A percentile compares a stretch with the other conserved stretches of the same genome.
Conservation (phyloP, 768 basidiomycete species). For the Chlorophyllum brunneum region DNA sequence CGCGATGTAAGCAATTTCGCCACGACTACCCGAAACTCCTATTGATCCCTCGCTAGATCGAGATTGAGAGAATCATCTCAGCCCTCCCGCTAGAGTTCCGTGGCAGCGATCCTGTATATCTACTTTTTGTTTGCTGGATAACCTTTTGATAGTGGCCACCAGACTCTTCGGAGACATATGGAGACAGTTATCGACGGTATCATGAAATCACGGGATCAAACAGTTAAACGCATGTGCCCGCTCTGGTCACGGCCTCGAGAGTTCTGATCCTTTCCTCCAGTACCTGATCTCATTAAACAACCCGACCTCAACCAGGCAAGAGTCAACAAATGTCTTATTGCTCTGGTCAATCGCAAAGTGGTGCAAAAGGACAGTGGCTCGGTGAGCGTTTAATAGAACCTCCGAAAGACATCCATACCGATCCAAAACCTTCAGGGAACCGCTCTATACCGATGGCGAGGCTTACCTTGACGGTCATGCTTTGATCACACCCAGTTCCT, state of each 20-base stretch:
- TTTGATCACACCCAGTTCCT: neutral
- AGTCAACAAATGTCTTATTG: slow-evolving; percentile 92
- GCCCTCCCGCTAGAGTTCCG: slow-evolving; percentile 87
- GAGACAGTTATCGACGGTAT: slow-evolving; percentile 77
- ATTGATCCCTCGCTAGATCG: slow-evolving; percentile 33
- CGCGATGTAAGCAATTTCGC: slow-evolving; percentile 52
- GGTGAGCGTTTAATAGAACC: slow-evolving; percentile 29
- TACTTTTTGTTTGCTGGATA: neutral
- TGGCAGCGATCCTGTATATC: slow-evolving; percentile 77
- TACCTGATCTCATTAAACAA: slow-evolving; percentile 69
- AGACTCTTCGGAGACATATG: slow-evolving; percentile 75
- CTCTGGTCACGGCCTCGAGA: neutral
- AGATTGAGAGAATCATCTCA: slow-evolving; percentile 68
- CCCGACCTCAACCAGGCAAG: slow-evolving; percentile 87
- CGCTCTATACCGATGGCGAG: slow-evolving; percentile 64
- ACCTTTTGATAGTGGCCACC: slow-evolving; percentile 3
- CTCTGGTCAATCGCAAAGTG: slow-evolving; percentile 82
- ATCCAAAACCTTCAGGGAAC: slow-evolving; percentile 38
- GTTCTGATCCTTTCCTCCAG: slow-evolving; percentile 32
- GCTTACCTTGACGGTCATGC: slow-evolving; percentile 26
- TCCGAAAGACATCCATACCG: neutral
- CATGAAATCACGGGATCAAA: slow-evolving; percentile 57
- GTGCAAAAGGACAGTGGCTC: slow-evolving; percentile 71
- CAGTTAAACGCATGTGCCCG: slow-evolving; percentile 55
- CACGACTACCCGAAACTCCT: neutral